These are phyloP conservation scores for Termitomyces sp. DNA, from an alignment of 768 basidiomycete species.

Conservation along the genomic window DNA sequence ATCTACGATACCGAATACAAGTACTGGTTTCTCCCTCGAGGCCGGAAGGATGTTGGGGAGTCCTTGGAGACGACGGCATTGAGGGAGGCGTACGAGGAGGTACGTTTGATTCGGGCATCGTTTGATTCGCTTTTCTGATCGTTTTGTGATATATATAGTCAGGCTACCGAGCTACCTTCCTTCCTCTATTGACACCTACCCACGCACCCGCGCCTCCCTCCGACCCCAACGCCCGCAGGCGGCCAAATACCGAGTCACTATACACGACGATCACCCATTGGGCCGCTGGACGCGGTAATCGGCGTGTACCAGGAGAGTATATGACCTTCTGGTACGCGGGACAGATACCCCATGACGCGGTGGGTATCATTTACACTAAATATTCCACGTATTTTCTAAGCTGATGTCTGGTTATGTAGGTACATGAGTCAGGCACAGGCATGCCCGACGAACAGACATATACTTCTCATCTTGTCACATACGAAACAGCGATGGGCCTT, in stretches of 20 bases:
- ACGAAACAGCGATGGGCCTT: conserved; percentile 38
- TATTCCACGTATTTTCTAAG: neutral
- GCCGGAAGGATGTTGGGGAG: conserved; percentile 67
- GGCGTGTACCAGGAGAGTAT: conserved; percentile 14
- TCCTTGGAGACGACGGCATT: conserved; percentile 55
- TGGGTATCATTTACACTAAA: conserved; percentile 23
- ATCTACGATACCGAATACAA: conserved; percentile 34
- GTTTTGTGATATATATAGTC: conserved; percentile 9
- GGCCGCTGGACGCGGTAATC: conserved; percentile 4
- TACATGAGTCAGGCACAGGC: conserved; percentile 44
- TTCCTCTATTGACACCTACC: conserved; percentile 12
- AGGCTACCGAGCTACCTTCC: conserved; percentile 13
- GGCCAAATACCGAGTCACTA: conserved; percentile 14
- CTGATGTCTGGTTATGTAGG: conserved; percentile 23
- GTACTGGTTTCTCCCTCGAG: conserved; percentile 61
- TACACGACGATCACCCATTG: conserved; percentile 13
- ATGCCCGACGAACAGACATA: conserved; percentile 57
- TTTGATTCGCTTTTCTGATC: neutral
- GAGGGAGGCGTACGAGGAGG: conserved; percentile 69
- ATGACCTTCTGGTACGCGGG: conserved; percentile 19
- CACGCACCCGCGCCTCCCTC: conserved; percentile 15
- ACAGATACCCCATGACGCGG: conserved; percentile 35
- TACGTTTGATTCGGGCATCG: conserved; percentile 13
- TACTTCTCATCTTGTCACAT: conserved; percentile 35
- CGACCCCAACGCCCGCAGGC: neutral